A percentile compares a stretch with the other conserved stretches of the same genome.
Conservation (phyloP, 805 yeast genomes). For the Cyberlindnera subsufficiens region DNA sequence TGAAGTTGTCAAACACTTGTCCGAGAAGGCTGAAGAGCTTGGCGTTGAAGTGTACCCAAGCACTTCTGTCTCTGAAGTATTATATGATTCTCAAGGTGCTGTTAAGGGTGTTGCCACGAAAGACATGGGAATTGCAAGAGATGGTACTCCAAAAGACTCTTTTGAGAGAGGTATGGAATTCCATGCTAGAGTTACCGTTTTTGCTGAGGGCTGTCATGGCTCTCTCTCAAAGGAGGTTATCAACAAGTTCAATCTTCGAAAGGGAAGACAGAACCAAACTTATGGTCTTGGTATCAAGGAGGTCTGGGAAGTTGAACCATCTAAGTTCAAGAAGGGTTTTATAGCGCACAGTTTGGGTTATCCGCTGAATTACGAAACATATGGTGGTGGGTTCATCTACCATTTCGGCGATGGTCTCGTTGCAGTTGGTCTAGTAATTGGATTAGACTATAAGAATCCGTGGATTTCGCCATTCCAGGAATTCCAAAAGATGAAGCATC, state of each 20-base stretch:
- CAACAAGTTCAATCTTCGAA: conserved; percentile 60
- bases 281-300: conserved; percentile 96
- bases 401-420: conserved; percentile 94
- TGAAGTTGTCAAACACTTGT: conserved; percentile 72
- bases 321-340: conserved; percentile 71
- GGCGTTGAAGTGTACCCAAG: conserved; percentile 95
- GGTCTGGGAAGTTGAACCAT: conserved; percentile 91
- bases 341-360: conserved; percentile 87
- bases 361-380: conserved; percentile 67
- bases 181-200: conserved; percentile 79
- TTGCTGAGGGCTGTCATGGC: conserved; percentile 99
- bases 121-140: conserved; percentile 78
- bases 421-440: conserved; percentile 89
- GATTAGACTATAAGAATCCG: conserved; percentile 92
- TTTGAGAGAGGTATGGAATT: conserved; percentile 98
- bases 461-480: conserved; percentile 94
- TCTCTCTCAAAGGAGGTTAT: conserved; percentile 79
- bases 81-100: conserved; percentile 54
- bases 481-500: conserved; percentile 90
- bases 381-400: conserved; percentile 97
- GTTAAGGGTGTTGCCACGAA: conserved; percentile 91
- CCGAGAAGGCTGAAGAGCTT: conserved; percentile 85
- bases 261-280: conserved; percentile 68
- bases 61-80: conserved; percentile 74
- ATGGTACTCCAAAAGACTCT: conserved; percentile 72